Percentiles rank a stretch among this genome's conserved stretches.
phyloP scores from a whole-genome alignment of 306 rosid species.

The Prinsepia uniflora region DNA sequence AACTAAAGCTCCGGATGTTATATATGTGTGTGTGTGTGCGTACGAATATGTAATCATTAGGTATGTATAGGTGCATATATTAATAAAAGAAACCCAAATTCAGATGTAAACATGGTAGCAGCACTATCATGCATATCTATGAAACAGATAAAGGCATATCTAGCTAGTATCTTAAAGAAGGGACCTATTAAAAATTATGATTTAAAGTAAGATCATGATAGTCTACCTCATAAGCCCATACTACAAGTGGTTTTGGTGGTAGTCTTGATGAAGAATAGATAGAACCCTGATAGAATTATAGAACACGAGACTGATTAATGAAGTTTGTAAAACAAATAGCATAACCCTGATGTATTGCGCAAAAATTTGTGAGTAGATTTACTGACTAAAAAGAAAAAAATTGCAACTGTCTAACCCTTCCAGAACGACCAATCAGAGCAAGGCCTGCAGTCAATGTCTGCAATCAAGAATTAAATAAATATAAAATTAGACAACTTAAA shows the following conservation, averaged over 20 bases:
- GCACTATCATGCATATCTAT: conserved; percentile 10
- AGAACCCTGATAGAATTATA: conserved; percentile 53
- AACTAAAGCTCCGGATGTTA: conserved; percentile 2
- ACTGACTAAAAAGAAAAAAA: conserved; percentile 2
- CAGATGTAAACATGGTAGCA: conserved; percentile 9
- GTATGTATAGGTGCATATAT: neutral
- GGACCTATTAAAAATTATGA: neutral
- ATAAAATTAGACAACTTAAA: neutral
- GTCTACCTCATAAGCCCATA: conserved; percentile 96
- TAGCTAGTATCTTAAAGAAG: neutral
- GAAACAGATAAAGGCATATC: neutral
- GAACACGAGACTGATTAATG: conserved; percentile 10
- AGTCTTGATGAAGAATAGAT: conserved; percentile 65
- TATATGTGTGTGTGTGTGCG: neutral
- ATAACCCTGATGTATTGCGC: neutral
- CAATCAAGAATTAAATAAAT: conserved; percentile 32
- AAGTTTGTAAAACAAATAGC: neutral
- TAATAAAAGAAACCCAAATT: neutral
- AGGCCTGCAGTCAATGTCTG: conserved; percentile 86
- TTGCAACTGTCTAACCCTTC: conserved; percentile 50
- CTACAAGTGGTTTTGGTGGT: conserved; percentile 77
- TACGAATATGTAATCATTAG: neutral
- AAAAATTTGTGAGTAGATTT: neutral
- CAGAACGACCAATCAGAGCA: conserved; percentile 62
- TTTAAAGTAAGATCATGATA: neutral